phyloP scores from a whole-genome alignment of 208 protist species.

The Acanthamoeba castellanii region DNA sequence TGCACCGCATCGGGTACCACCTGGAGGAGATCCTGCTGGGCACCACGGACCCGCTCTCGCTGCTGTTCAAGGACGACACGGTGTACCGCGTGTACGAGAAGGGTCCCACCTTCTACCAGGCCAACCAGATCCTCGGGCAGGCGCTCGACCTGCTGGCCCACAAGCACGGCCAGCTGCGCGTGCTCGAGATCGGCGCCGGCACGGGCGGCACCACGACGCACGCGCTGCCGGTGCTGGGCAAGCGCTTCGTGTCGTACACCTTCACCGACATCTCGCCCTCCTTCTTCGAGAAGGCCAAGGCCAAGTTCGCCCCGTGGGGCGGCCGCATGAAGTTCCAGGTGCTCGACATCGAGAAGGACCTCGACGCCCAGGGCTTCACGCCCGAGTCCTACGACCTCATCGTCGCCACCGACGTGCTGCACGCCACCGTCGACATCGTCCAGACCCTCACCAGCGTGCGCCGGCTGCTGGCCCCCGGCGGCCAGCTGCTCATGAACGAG shows the following conservation, averaged over 20 bases:
- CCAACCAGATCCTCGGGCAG: neutral
- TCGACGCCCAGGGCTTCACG: conserved; percentile 72
- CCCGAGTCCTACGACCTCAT: conserved; percentile 62
- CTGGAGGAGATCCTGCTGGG: conserved; percentile 20
- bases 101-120: conserved; percentile 37
- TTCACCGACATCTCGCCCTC: conserved; percentile 77
- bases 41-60: conserved; percentile 20
- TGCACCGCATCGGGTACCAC: conserved; percentile 6
- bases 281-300: conserved; percentile 70
- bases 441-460: conserved; percentile 63
- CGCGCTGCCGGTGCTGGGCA: conserved; percentile 34
- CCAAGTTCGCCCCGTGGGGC: conserved; percentile 53
- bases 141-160: conserved; percentile 41
- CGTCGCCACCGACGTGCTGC: conserved; percentile 74
- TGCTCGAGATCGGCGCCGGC: conserved; percentile 78
- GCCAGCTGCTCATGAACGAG: conserved; percentile 72
- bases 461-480: conserved; percentile 60
- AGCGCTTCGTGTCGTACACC: conserved; percentile 60
- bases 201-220: conserved; percentile 76
- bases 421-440: conserved; percentile 74
- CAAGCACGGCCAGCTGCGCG: conserved; percentile 30
- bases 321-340: conserved; percentile 63
- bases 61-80: conserved; percentile 50
- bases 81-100: conserved; percentile 56
- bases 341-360: conserved; percentile 74